Evolutionary conservation across 768 basidiomycete genomes (phyloP), one percentile per base, ranked within the genome.

Genomic region (Coprinopsis sp.): DNA sequence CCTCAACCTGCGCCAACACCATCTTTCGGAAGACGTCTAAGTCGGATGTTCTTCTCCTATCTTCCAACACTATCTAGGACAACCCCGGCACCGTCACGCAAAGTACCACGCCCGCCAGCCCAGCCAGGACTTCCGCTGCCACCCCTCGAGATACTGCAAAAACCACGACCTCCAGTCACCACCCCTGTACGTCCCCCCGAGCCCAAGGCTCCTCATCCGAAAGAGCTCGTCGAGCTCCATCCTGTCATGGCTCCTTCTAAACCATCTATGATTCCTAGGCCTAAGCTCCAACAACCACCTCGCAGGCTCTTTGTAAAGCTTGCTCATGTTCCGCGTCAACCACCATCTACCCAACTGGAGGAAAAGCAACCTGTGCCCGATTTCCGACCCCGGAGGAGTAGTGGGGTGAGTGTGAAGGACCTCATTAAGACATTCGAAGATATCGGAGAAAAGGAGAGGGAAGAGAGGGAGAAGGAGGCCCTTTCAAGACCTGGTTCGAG

Each of bases 341-440:
- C 57, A n/a, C n/a, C n/a, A n/a, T n/a, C n/a, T n/a, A n/a, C n/a
- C n/a, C n/a, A n/a, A n/a, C n/a, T n/a, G n/a, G n/a, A n/a, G n/a
- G n/a, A n/a, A n/a, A n/a, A n/a, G 14, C 51, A 55, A 33, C 42
- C 56, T 18, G 51, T 48, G 10, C 42, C 47, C 14, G 37, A 37
- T 22, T 39, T 25, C 19, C 61, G 67, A 37, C 67, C 67, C n/a
- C 66, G 86, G 47, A 68, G 81, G 56, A 80, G 77, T 49, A 86
- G 87, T 55, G 78, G 76, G 12, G 72, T 74, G 41, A 87, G 84
- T 54, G 87, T 90, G 47, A 86, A 76, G 63, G 86, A 89, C 42
- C 60, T 90, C 44, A 78, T 88, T 42, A 71, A 64, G 59, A 74
- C 68, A 24, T 90, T 81, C 55, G 85, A 89, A 54, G 66, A 69